phyloP scores from a whole-genome alignment of 2,329 filamentous ascomycete species.

The Bipolaris cookei region DNA sequence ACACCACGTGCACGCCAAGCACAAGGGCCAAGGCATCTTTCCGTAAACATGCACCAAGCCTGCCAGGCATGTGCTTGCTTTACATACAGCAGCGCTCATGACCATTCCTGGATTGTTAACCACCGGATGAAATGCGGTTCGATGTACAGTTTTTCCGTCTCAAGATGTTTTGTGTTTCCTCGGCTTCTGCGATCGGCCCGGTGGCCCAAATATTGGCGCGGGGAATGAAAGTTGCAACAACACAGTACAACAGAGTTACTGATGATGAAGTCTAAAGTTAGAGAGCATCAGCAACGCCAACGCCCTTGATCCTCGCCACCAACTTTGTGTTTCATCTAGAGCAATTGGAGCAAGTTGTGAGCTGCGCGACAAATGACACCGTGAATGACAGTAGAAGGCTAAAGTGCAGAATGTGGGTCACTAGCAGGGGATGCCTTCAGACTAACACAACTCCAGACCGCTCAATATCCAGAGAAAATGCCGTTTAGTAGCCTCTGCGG shows the following conservation, averaged over 20 bases:
- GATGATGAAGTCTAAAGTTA: neutral
- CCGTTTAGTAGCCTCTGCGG: neutral
- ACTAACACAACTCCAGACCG: neutral
- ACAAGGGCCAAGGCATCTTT: neutral
- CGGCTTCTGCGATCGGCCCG: conserved; percentile 5
- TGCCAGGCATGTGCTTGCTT: neutral
- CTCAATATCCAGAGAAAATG: neutral
- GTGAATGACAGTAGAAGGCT: neutral
- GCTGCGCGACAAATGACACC: neutral
- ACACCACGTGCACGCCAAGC: neutral
- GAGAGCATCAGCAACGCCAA: neutral
- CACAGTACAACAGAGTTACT: neutral
- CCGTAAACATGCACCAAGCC: neutral
- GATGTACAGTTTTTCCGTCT: neutral
- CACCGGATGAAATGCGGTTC: conserved; percentile 11
- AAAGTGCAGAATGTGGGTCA: neutral
- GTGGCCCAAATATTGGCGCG: neutral
- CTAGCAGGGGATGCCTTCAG: neutral
- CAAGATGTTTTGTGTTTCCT: neutral
- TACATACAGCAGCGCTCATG: neutral
- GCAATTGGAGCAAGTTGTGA: neutral
- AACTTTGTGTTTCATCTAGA: neutral
- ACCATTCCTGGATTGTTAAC: neutral
- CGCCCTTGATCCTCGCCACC: neutral
- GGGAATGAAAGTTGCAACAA: neutral